A percentile compares a stretch with the other conserved stretches of the same genome.
Conservation (phyloP, 2,329 filamentous ascomycete genomes). For the Pseudocercospora fijiensis region DNA sequence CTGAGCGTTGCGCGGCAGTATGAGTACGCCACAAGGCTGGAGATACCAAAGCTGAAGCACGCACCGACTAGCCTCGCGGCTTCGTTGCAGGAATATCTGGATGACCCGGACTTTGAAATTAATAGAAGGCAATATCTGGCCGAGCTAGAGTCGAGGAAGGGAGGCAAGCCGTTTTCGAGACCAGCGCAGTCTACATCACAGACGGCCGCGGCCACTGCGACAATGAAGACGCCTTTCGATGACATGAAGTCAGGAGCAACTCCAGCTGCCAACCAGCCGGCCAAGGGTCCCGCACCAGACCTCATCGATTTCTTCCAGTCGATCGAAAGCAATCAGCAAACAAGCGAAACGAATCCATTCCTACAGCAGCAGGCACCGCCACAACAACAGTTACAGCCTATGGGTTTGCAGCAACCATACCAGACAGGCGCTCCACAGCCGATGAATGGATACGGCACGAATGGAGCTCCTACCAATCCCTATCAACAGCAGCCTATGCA, state of each 20-base stretch:
- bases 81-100: conserved; percentile 89
- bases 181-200: conserved; percentile 34
- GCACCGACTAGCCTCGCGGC: conserved; percentile 87
- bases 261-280: conserved; percentile 23
- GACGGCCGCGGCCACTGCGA: conserved; percentile 40
- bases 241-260: conserved; percentile 27
- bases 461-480: conserved; percentile 37
- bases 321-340: conserved; percentile 83
- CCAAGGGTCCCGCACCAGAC: conserved; percentile 69
- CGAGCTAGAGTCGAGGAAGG: conserved; percentile 68
- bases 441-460: conserved; percentile 31
- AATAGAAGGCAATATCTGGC: conserved; percentile 89
- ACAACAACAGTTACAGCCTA: conserved; percentile 33
- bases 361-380: conserved; percentile 27
- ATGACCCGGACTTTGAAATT: conserved; percentile 91
- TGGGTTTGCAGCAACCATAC: conserved; percentile 46
- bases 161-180: conserved; percentile 42
- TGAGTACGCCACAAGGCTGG: conserved; percentile 85
- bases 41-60: conserved; percentile 96
- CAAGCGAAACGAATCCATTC: conserved; percentile 44
- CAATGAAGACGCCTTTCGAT: conserved; percentile 40
- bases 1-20: conserved; percentile 83
- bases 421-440: conserved; percentile 19
- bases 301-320: conserved; percentile 94
- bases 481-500: conserved; percentile 37